Evolutionary conservation across 2,329 filamentous ascomycete species (phyloP), one percentile per base, ranked within the genome.

Genomic region (Phyllosticta ampelicida): DNA sequence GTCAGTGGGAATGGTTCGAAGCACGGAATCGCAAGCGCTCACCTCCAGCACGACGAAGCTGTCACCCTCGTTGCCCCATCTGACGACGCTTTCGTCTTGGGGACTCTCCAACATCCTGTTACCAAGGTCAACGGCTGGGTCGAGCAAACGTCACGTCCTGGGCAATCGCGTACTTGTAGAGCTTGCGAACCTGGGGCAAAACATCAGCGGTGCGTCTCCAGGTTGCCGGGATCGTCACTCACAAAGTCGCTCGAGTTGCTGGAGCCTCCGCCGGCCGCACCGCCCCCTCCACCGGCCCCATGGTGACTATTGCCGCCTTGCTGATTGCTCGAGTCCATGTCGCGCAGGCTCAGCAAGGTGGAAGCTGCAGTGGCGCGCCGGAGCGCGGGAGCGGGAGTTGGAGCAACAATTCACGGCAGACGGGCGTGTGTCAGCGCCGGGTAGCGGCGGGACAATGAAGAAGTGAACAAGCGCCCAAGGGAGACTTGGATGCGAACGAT

Each of bases 1-100:
- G 44, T 60, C 13, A 60, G 58, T 53, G 16, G 20, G 54, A 51
- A 13, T 26, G 53, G 26, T 19, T 18, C 49, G 19, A 20, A 8
- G 29, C 53, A 28, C 56, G 26, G 21, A 30, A 26, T 52, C 53
- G 53, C 23, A 55, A 60, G 54, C 58, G 63, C 70, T 61, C 80
- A 96, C 94, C 83, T 99, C 94, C 56, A 97, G 79, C 54, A 99
- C 95, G 60, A 99, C 92, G 70, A 99, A 99, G 65, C 90, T 96
- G 69, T 96, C 89, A 56, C 90, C 91, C 63, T 91, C 86, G 65
- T 95, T 90, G 61, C 91, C 91, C 94, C 94, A 99, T 74, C 92
- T 82, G 53, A 97, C 94, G 61, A 97, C 91, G 61, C 87, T 86
- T 66, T 91, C 85, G 72, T 99, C 95, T 56, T 89, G 86, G 36